Evolutionary conservation across 2,329 filamentous ascomycete genomes (phyloP).

Genomic region (Claviceps pazoutovae): DNA sequence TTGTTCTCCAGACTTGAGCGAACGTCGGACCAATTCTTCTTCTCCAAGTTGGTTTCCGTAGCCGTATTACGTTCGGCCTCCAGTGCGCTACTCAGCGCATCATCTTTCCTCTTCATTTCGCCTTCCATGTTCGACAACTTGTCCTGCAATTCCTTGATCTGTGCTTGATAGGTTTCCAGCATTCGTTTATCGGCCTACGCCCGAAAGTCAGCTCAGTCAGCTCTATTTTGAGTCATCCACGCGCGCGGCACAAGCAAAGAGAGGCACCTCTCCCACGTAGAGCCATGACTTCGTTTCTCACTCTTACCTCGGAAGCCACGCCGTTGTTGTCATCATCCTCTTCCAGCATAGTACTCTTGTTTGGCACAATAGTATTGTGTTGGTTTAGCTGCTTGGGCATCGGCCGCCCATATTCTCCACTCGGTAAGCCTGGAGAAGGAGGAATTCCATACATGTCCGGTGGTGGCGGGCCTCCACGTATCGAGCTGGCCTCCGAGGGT

Average conservation of each 20-base stretch:
- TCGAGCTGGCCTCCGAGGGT: constrained; percentile 49
- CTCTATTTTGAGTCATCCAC: not conserved
- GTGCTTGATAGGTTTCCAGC: constrained; percentile 66
- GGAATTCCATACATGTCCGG: constrained; percentile 38
- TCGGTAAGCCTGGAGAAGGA: constrained; percentile 42
- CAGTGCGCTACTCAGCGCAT: constrained; percentile 47
- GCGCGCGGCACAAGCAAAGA: not conserved
- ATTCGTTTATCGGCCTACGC: constrained; percentile 52
- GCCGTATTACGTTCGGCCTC: constrained; percentile 43
- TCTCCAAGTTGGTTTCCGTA: constrained; percentile 43
- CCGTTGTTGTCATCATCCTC: constrained; percentile 62
- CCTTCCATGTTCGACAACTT: constrained; percentile 61
- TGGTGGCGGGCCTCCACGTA: constrained; percentile 30
- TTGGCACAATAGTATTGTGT: constrained; percentile 90
- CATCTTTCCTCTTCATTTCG: constrained; percentile 55
- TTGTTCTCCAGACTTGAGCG: constrained; percentile 57
- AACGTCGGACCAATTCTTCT: constrained; percentile 55
- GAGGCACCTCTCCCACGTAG: not conserved
- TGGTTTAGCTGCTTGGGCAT: constrained; percentile 75
- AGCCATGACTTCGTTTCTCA: not conserved
- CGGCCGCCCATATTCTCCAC: constrained; percentile 58
- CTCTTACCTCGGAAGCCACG: constrained; percentile 25
- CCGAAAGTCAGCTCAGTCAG: constrained; percentile 8
- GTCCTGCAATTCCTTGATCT: constrained; percentile 60
- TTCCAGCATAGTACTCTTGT: constrained; percentile 95